phyloP scores from a whole-genome alignment of 257 asterid genomes.

The Salvia miltiorrhiza region DNA sequence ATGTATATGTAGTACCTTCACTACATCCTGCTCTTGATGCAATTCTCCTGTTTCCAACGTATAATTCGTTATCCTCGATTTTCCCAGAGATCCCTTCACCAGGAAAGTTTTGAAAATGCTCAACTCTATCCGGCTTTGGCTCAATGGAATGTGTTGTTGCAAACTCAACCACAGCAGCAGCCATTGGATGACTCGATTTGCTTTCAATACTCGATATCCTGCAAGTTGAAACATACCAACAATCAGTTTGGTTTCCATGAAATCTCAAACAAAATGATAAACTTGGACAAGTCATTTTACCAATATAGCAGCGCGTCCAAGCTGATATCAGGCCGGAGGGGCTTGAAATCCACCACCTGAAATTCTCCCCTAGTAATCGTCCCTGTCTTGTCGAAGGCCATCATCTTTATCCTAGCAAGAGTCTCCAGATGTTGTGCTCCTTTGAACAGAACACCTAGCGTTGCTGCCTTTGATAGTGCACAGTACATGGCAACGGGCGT shows the following conservation, averaged over 20 bases:
- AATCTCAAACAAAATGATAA: not conserved
- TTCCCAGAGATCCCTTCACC: constrained; percentile 89
- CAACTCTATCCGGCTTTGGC: constrained; percentile 68
- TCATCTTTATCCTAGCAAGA: constrained; percentile 59
- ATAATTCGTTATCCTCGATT: constrained; percentile 52
- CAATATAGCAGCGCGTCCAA: constrained; percentile 52
- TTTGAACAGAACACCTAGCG: constrained; percentile 72
- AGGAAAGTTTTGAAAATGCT: constrained; percentile 57
- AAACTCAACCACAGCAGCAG: constrained; percentile 62
- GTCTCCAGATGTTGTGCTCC: constrained; percentile 78
- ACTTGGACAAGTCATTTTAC: constrained; percentile 23
- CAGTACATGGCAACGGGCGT: constrained; percentile 92
- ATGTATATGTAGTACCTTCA: constrained; percentile 40
- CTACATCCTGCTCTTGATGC: constrained; percentile 67
- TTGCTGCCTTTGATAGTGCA: constrained; percentile 80
- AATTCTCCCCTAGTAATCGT: constrained; percentile 87
- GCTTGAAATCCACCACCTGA: constrained; percentile 53
- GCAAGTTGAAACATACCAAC: not conserved
- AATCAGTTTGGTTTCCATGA: not conserved
- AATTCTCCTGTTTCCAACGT: constrained; percentile 65
- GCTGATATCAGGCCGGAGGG: constrained; percentile 45
- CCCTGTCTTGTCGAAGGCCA: constrained; percentile 95
- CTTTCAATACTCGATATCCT: constrained; percentile 94
- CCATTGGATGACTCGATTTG: constrained; percentile 90
- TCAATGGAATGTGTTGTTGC: constrained; percentile 41